phyloP scores from a whole-genome alignment of 345 rosid species.

The Mercurialis annua region DNA sequence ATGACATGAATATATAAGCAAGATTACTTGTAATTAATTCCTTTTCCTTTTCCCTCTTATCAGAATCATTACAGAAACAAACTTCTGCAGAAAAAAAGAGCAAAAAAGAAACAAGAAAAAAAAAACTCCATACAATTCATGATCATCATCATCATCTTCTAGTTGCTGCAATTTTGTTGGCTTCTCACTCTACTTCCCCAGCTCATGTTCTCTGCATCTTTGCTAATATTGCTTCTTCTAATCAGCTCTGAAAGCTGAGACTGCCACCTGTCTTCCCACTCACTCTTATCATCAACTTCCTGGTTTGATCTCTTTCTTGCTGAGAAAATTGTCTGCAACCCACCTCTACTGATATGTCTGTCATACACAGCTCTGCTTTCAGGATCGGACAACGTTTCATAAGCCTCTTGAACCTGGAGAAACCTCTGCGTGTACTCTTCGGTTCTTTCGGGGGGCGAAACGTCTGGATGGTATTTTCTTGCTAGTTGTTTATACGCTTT shows the following conservation, averaged over 20 bases:
- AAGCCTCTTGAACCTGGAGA: slow-evolving; percentile 32
- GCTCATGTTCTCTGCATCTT: slow-evolving; percentile 36
- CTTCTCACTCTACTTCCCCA: slow-evolving; percentile 87
- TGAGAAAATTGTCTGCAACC: slow-evolving; percentile 16
- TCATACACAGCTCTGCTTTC: slow-evolving; percentile 24
- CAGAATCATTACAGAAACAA: no score
- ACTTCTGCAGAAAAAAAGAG: no score
- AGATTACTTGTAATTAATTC: no score
- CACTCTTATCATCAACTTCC: slow-evolving; percentile 16
- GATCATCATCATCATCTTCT: no score
- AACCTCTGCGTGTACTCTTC: slow-evolving; percentile 62
- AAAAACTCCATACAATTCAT: no score
- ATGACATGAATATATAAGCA: no score
- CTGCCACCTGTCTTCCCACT: slow-evolving; percentile 36
- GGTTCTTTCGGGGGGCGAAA: slow-evolving; percentile 71
- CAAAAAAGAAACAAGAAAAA: no score
- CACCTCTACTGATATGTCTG: slow-evolving; percentile 19
- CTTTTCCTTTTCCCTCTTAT: no score
- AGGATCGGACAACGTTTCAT: slow-evolving; percentile 35
- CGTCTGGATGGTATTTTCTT: slow-evolving; percentile 84
- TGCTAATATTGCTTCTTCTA: slow-evolving; percentile 46
- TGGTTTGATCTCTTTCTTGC: slow-evolving; percentile 11
- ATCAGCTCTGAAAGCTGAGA: slow-evolving; percentile 63
- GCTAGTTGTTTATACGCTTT: slow-evolving; percentile 86
- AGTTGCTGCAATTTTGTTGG: slow-evolving; percentile 21